Conservation (phyloP, 2,329 filamentous ascomycete species). For the Aphanocladium album region DNA sequence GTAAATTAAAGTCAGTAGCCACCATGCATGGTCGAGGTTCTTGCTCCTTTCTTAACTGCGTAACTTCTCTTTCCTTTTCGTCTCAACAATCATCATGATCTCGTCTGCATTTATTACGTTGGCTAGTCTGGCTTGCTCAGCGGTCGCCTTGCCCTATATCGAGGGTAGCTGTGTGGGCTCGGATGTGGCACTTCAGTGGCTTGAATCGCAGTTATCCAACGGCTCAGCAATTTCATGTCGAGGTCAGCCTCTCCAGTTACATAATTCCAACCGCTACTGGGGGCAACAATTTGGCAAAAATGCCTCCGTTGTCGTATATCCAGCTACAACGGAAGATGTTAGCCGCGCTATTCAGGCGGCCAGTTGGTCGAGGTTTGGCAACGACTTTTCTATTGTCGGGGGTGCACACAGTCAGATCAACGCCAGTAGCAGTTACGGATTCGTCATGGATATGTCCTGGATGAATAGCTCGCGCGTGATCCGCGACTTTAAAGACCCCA, state of each 20-base stretch:
- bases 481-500: background rate
- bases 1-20: background rate
- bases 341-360: slow-evolving; percentile 11
- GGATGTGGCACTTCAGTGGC: slow-evolving; percentile 10
- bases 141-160: background rate
- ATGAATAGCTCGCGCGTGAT: slow-evolving; percentile 10
- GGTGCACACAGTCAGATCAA: slow-evolving; percentile 9
- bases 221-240: slow-evolving; percentile 11
- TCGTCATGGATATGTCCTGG: slow-evolving; percentile 14
- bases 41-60: background rate
- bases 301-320: slow-evolving; percentile 14
- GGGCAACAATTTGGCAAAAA: slow-evolving; percentile 15
- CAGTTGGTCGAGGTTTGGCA: background rate
- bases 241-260: slow-evolving; percentile 13
- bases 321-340: slow-evolving; percentile 10
- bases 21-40: background rate
- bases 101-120: background rate
- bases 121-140: background rate
- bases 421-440: slow-evolving; percentile 10
- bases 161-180: slow-evolving; percentile 2
- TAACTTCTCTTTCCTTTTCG: background rate
- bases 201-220: slow-evolving; percentile 1
- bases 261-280: slow-evolving; percentile 14
- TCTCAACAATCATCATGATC: background rate
- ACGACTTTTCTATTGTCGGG: slow-evolving; percentile 13